Conservation (phyloP, 2,329 filamentous ascomycete genomes). For the Pseudogymnoascus sp. region DNA sequence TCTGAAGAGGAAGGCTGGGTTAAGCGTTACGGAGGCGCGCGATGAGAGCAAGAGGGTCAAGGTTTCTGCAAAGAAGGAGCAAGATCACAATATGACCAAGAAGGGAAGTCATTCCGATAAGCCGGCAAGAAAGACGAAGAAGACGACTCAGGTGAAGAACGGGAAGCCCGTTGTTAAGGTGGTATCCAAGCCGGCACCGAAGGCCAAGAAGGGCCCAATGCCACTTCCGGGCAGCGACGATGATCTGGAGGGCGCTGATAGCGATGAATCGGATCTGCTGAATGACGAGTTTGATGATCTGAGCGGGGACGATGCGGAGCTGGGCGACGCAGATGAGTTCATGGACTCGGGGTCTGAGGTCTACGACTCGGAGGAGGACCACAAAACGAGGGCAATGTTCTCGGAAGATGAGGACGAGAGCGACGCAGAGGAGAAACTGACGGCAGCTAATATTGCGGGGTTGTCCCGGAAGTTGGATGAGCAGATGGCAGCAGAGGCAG, state of each 20-base stretch:
- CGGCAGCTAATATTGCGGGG: slow-evolving; percentile 91
- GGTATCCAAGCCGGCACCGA: slow-evolving; percentile 24
- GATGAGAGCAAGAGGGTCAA: slow-evolving; percentile 59
- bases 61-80: slow-evolving; percentile 38
- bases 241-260: slow-evolving; percentile 28
- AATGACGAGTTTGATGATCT: slow-evolving; percentile 35
- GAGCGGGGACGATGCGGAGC: slow-evolving; percentile 26
- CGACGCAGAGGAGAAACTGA: slow-evolving; percentile 82
- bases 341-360: slow-evolving; percentile 34
- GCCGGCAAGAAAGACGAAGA: slow-evolving; percentile 28
- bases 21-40: slow-evolving; percentile 51
- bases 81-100: slow-evolving; percentile 28
- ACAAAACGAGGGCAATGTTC: slow-evolving; percentile 63
- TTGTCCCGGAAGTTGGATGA: slow-evolving; percentile 77
- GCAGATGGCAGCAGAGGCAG: slow-evolving; percentile 67
- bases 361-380: slow-evolving; percentile 43
- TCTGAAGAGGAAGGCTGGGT: slow-evolving; percentile 74
- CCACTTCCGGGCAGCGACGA: slow-evolving; percentile 34
- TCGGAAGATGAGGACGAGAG: slow-evolving; percentile 90
- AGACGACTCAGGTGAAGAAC: slow-evolving; percentile 25
- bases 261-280: slow-evolving; percentile 36
- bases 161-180: slow-evolving; percentile 27
- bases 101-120: slow-evolving; percentile 26
- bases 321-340: slow-evolving; percentile 47
- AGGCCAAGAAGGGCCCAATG: slow-evolving; percentile 37